phyloP scores from a whole-genome alignment of 2,329 filamentous ascomycete genomes.

The Verticillium klebahnii region DNA sequence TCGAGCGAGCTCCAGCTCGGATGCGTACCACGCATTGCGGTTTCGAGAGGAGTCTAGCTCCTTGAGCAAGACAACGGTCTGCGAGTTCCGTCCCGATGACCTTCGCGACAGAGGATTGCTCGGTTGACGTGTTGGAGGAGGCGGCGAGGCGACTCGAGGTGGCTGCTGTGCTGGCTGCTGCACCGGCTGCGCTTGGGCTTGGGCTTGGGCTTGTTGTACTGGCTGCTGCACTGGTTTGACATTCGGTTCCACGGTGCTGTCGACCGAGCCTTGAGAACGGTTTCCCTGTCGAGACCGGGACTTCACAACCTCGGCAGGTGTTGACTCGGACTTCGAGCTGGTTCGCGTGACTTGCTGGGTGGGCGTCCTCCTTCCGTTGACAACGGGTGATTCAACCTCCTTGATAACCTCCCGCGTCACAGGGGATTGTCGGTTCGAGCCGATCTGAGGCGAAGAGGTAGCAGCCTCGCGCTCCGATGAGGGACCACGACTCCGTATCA shows the following conservation, averaged over 20 bases:
- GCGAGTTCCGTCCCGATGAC: slow-evolving; percentile 56
- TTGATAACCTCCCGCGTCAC: slow-evolving; percentile 33
- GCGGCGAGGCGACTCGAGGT: slow-evolving; percentile 50
- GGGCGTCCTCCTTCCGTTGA: slow-evolving; percentile 62
- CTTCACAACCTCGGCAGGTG: slow-evolving; percentile 24
- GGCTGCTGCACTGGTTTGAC: slow-evolving; percentile 31
- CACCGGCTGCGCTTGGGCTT: slow-evolving; percentile 19
- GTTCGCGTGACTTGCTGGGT: slow-evolving; percentile 41
- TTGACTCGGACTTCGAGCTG: slow-evolving; percentile 30
- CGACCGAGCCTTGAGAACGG: slow-evolving; percentile 61
- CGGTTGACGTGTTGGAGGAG: slow-evolving; percentile 50
- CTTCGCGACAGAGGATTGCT: slow-evolving; percentile 56
- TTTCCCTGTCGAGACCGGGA: slow-evolving; percentile 33
- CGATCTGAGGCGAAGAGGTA: slow-evolving; percentile 29
- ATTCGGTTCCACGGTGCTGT: slow-evolving; percentile 59
- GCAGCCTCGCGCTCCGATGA: slow-evolving; percentile 41
- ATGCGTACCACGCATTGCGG: slow-evolving; percentile 94
- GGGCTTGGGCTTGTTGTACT: neutral
- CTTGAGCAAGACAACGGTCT: slow-evolving; percentile 72
- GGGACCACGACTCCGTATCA: slow-evolving; percentile 41
- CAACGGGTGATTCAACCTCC: slow-evolving; percentile 44
- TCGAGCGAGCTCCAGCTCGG: slow-evolving; percentile 84
- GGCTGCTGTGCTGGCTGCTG: slow-evolving; percentile 11
- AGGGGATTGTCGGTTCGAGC: slow-evolving; percentile 32
- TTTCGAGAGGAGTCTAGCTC: slow-evolving; percentile 83